Evolutionary conservation across 2,329 filamentous ascomycete species (phyloP), one percentile per base, ranked within the genome.

Genomic region (Trichoderma afroharzianum): DNA sequence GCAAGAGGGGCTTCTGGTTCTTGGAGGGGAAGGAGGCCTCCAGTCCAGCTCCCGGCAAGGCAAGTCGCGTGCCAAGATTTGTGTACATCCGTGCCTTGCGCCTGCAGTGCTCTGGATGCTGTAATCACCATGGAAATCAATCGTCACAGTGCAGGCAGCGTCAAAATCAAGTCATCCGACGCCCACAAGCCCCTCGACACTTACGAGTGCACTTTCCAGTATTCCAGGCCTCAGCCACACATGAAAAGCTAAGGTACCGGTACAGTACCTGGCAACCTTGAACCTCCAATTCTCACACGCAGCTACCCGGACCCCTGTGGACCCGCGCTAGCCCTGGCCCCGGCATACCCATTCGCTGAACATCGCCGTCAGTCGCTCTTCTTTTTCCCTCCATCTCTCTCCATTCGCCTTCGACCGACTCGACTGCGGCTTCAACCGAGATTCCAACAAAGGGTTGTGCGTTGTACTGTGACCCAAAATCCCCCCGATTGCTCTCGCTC

Each of bases 231-330:
- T 58, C 55, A 30, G 26, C 55, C 55, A 28, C 43, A 47, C 8
- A 9, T 18, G 9, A 5, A 12, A 14, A 55, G 26, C 24, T 58
- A 57, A 66, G 26, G 50, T 58, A 57, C 63, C 26, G 62, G 62
- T 64, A 64, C 26, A 43, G 62, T 64, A 64, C 62, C 18, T 43
- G 39, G 39, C 39, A 43, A 43, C 39, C 39, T 43, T 43, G 39
- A 43, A 43, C 39, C 43, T 43, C 47, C n/a, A 28, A 50, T 12
- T 21, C 18, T 32, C 9, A 43, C 63, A 57, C 63, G 63, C 63
- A 67, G 21, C 15, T 67, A 67, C 50, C 63, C 63, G 63, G 50
- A 24, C 63, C 47, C 63, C 50, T 67, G 50, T 58, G 63, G 63
- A 30, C 63, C 50, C n/a, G 30, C 32, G 26, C 63, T 67, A 67